These are phyloP conservation scores for Carnegiea gigantea DNA, from an alignment of 179 eudicot species.

Conservation along the genomic window DNA sequence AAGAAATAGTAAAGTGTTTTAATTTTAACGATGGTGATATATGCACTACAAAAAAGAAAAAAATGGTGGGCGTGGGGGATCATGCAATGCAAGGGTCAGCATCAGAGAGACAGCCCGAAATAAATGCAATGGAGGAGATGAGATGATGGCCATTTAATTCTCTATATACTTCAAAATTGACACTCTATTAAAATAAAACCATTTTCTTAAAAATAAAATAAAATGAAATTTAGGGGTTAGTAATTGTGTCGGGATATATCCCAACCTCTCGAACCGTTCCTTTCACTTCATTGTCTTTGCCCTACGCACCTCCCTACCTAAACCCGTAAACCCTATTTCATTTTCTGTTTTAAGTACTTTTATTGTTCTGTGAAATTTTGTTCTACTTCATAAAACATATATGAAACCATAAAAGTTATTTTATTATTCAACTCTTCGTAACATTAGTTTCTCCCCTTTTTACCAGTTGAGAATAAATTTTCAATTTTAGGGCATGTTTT, in stretches of 20 bases:
- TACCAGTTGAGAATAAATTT: too few relatives aligned
- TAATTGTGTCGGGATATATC: conserved; percentile 1
- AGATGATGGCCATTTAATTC: background rate
- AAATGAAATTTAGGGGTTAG: background rate
- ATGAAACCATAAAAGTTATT: too few relatives aligned
- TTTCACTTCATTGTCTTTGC: conserved; percentile 13
- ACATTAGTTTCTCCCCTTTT: too few relatives aligned
- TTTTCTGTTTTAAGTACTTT: too few relatives aligned
- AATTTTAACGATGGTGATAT: background rate
- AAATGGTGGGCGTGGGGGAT: conserved; percentile 24
- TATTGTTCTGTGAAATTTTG: background rate
- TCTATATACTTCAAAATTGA: background rate
- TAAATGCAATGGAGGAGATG: conserved; percentile 25
- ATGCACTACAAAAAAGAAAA: background rate
- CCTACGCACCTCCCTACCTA: background rate
- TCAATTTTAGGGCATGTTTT: too few relatives aligned
- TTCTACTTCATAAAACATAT: too few relatives aligned
- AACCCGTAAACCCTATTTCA: background rate
- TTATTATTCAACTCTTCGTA: too few relatives aligned
- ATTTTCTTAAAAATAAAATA: background rate
- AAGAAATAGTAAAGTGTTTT: background rate
- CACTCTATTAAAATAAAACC: background rate
- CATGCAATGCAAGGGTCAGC: conserved; percentile 33
- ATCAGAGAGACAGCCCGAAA: conserved; percentile 36
- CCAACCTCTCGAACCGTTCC: conserved; percentile 9